phyloP scores from a whole-genome alignment of 495 filamentous ascomycete genomes.

The Neurospora sp. region DNA sequence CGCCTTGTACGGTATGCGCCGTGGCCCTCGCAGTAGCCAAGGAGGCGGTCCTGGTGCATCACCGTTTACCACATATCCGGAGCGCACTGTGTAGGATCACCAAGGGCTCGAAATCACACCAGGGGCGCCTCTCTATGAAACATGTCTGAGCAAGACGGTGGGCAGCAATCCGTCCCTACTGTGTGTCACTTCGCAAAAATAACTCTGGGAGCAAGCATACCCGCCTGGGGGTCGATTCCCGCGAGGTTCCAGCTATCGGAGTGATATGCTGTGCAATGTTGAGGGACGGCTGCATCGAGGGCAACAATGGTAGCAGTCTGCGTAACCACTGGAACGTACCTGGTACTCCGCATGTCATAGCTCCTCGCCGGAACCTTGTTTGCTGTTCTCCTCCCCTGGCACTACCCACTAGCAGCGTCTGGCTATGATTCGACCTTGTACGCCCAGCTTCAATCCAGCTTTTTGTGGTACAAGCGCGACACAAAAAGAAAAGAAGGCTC shows the following conservation, averaged over 20 bases:
- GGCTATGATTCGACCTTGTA: not conserved
- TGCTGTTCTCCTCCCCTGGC: not conserved
- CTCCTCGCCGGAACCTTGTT: not conserved
- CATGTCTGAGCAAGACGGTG: not conserved
- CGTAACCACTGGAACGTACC: not conserved
- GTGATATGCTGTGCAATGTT: not conserved
- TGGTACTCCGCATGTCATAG: not conserved
- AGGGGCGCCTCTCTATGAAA: not conserved
- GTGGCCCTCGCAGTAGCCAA: not conserved
- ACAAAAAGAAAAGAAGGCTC: not conserved
- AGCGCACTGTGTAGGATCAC: not conserved
- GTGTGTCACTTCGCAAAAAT: not conserved
- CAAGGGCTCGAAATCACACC: not conserved
- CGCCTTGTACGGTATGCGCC: not conserved
- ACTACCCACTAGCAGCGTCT: not conserved
- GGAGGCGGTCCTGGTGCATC: not conserved
- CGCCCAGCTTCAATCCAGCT: not conserved
- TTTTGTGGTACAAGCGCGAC: not conserved
- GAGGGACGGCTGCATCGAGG: not conserved
- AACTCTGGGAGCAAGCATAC: not conserved
- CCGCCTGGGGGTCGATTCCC: not conserved
- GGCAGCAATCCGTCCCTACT: not conserved
- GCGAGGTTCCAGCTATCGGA: not conserved
- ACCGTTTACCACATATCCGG: not conserved
- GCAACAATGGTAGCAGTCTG: not conserved